A percentile compares a stretch with the other conserved stretches of the same genome.
phyloP scores from a whole-genome alignment of 2,329 filamentous ascomycete species.

The Sarocladium brachiariae region DNA sequence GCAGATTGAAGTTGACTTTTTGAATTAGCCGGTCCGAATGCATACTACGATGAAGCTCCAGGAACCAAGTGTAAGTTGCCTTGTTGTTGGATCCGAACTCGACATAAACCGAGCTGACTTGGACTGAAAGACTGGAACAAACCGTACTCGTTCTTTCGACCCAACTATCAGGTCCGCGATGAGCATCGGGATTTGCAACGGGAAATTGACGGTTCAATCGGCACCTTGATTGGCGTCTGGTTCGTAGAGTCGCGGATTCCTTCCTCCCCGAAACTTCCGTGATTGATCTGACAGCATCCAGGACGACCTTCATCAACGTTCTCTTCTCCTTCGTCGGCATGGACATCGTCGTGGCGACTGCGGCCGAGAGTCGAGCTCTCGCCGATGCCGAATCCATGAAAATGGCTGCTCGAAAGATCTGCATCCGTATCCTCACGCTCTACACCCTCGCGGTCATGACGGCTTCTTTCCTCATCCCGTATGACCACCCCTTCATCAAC shows the following conservation, averaged over 20 bases:
- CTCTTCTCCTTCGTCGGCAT: constrained; percentile 31
- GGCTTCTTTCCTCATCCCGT: constrained; percentile 27
- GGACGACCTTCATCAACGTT: constrained; percentile 30
- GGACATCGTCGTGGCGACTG: constrained; percentile 32
- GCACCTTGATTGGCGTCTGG: constrained; percentile 32
- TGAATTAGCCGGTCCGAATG: constrained; percentile 23
- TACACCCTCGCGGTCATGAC: constrained; percentile 21
- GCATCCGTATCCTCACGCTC: constrained; percentile 26
- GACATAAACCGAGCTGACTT: background rate
- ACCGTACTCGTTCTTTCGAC: constrained; percentile 32
- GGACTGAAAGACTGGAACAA: constrained; percentile 11
- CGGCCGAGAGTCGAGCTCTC: constrained; percentile 27
- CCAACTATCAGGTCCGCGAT: constrained; percentile 24
- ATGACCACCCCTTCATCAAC: constrained; percentile 32
- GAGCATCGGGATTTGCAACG: constrained; percentile 11
- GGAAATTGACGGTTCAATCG: constrained; percentile 16
- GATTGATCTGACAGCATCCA: constrained; percentile 9
- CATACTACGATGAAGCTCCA: constrained; percentile 28
- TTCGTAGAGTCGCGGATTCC: constrained; percentile 14
- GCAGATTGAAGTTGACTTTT: background rate
- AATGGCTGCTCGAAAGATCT: constrained; percentile 32
- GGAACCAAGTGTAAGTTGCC: constrained; percentile 27
- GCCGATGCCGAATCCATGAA: constrained; percentile 32
- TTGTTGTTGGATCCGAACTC: background rate
- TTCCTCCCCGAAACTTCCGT: background rate